Percentiles rank a stretch among this genome's conserved stretches.
Conservation (phyloP, 2,329 filamentous ascomycete species). For the Raffaelea deltoideospora region DNA sequence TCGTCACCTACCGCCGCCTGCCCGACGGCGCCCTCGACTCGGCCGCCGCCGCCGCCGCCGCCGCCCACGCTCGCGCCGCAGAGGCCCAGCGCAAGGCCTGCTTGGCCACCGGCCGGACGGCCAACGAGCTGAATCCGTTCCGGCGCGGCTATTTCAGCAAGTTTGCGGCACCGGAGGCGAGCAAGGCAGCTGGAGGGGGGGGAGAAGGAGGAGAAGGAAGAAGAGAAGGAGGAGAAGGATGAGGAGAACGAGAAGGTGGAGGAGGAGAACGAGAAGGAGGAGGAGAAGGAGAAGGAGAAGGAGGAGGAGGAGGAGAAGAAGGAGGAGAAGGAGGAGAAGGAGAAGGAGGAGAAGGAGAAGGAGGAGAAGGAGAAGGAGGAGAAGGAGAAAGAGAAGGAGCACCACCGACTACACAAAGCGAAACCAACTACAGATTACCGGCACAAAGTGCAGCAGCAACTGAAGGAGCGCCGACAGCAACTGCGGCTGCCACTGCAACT, state of each 20-base stretch:
- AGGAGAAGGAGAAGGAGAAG: neutral
- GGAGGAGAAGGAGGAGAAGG: neutral
- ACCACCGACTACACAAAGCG: too few species aligned
- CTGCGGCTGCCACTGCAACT: too few species aligned
- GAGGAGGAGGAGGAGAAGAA: neutral
- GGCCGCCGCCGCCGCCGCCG: conserved; percentile 20
- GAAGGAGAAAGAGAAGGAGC: too few species aligned
- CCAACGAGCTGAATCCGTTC: conserved; percentile 46
- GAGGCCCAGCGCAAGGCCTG: conserved; percentile 15
- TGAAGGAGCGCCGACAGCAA: too few species aligned
- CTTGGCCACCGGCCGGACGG: conserved; percentile 32
- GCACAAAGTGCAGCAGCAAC: too few species aligned
- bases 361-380: neutral
- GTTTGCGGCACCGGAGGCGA: conserved; percentile 21
- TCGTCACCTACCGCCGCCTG: conserved; percentile 72
- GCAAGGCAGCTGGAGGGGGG: neutral
- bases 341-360: neutral
- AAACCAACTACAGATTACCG: too few species aligned
- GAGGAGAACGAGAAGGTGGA: neutral
- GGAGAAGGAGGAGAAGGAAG: neutral
- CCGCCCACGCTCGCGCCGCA: too few species aligned
- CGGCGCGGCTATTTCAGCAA: conserved; percentile 42
- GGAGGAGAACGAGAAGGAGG: neutral
- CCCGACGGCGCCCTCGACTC: conserved; percentile 40
- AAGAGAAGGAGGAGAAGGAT: neutral